Evolutionary conservation across 2,329 filamentous ascomycete species (phyloP).

Genomic region (Penicillium hesseltinei): DNA sequence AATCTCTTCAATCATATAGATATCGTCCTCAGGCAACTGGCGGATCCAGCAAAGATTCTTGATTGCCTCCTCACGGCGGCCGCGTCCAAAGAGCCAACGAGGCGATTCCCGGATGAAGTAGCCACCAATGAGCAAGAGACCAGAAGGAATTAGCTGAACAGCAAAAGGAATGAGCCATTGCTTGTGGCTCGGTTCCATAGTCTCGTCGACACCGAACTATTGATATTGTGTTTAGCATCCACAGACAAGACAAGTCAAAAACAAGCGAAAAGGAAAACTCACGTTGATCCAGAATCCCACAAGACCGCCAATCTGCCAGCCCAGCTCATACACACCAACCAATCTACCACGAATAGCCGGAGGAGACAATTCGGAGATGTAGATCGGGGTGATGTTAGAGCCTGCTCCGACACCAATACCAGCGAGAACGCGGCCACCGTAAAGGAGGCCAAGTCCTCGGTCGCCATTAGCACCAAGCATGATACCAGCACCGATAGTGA

Average conservation of each 20-base stretch:
- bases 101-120: constrained; percentile 65
- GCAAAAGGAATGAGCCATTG: constrained; percentile 47
- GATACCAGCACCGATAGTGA: constrained; percentile 68
- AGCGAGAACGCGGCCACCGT: constrained; percentile 57
- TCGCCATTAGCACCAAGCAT: constrained; percentile 66
- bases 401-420: constrained; percentile 58
- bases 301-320: constrained; percentile 54
- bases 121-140: constrained; percentile 52
- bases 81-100: constrained; percentile 67
- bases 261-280: constrained; percentile 11
- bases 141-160: constrained; percentile 42
- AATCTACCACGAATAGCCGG: constrained; percentile 59
- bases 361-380: constrained; percentile 58
- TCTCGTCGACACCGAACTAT: constrained; percentile 54
- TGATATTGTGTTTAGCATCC: constrained; percentile 9
- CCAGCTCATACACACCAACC: constrained; percentile 58
- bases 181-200: constrained; percentile 32
- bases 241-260: constrained; percentile 15
- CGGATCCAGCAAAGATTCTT: constrained; percentile 51
- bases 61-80: constrained; percentile 65
- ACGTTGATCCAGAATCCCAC: constrained; percentile 54
- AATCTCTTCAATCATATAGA: constrained; percentile 73
- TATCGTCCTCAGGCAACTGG: constrained; percentile 40
- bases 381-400: constrained; percentile 59
- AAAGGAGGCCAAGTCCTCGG: constrained; percentile 62